Evolutionary conservation across 257 asterid species (phyloP).

Genomic region (Plantago elongata): DNA sequence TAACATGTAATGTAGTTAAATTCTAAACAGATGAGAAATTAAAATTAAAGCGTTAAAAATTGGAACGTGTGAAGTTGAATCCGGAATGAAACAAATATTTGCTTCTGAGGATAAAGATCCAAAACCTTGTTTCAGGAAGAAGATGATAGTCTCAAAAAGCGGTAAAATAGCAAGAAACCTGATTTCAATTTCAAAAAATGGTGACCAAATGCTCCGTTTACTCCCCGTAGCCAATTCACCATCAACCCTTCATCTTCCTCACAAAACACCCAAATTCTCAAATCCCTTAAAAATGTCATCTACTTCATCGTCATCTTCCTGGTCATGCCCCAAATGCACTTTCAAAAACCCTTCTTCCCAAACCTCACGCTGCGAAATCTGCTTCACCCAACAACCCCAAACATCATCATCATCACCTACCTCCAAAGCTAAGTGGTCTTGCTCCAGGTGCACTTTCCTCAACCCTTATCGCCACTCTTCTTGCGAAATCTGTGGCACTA

Average conservation of each 20-base stretch:
- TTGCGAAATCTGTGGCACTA: constrained; percentile 69
- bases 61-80: too few relatives aligned
- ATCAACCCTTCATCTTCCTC: constrained; percentile 9
- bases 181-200: constrained; percentile 32
- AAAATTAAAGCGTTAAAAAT: too few relatives aligned
- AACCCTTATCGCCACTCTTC: constrained; percentile 42
- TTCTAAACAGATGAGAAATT: too few relatives aligned
- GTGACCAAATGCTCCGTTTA: constrained; percentile 5
- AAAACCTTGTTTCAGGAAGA: too few relatives aligned
- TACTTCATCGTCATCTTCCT: constrained; percentile 27
- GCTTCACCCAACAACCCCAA: constrained; percentile 41
- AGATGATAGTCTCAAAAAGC: constrained; percentile 17
- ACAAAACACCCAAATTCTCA: constrained; percentile 11
- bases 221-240: constrained; percentile 7
- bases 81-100: too few relatives aligned
- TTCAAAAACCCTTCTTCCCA: constrained; percentile 69
- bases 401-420: constrained; percentile 11
- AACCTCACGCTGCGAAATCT: constrained; percentile 55
- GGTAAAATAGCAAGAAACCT: constrained; percentile 18
- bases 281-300: constrained; percentile 36
- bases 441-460: constrained; percentile 72
- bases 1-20: too few relatives aligned
- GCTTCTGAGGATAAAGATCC: too few relatives aligned
- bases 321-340: constrained; percentile 85
- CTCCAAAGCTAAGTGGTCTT: constrained; percentile 60